Evolutionary conservation across 139 green algal species (phyloP), one percentile per base, ranked within the genome.

Genomic region (Coelastrella sp.): DNA sequence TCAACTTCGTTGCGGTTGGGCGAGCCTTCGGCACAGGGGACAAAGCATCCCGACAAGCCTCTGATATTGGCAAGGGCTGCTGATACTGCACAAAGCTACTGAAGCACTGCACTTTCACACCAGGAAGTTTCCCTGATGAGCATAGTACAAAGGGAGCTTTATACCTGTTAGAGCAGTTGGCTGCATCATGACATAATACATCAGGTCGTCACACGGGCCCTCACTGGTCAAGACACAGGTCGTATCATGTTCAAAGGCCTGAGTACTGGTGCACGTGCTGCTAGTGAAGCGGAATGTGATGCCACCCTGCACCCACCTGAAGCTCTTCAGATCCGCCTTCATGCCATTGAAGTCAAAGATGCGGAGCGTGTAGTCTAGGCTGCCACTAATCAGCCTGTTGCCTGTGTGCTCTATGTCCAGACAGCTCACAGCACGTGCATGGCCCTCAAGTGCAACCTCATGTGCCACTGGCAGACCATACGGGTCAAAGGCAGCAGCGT

Each of bases 301-400:
- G 35, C 75, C 4, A 1, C 20, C 15, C 11, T 56, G 15, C 17
- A 57, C 90, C 9, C 63, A 94, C 93, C 94, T 93, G 92, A 99
- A 99, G 74, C 93, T 88, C 19, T 89, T 91, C 91, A 97, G 92
- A 91, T 99, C 96, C 0, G 93, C 90, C 93, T 97, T 98, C 96
- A 99, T 98, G 75, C 97, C 97, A 73, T 96, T 96, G 91, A 99
- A 99, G 91, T 99, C 97, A 85, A 96, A 99, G 8, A 98, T 92
- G 14, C 93, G 93, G 9, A 98, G 88, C n/a, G 72, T 93, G 91
- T 98, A 97, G 92, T 99, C 97, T 11, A 96, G 68, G 27, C 90
- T 94, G 25, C 97, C 97, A 1, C 95, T 96, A 56, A 98, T 83
- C 84, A 99, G 59, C 11, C 97, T 91, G 7, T 89, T 92, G 7